Evolutionary conservation across 345 rosid species (phyloP), one percentile per base, ranked within the genome.

Genomic region (Eucalyptus victrix): DNA sequence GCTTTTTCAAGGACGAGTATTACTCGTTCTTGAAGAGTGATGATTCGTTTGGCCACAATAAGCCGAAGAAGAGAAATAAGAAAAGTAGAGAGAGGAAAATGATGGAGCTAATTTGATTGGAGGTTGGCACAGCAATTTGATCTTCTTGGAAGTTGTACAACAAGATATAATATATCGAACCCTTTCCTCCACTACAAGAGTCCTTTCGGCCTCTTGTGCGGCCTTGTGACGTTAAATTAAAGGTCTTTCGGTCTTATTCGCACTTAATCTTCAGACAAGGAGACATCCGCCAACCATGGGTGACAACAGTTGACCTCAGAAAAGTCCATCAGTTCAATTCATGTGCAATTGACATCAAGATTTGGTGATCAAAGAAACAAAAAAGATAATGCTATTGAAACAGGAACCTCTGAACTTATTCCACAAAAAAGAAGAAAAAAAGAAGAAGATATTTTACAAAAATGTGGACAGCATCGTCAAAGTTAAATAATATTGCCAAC

Each of bases 181-280:
- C 37, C 40, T 65, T 65, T n/a, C 21, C 21, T 40, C 12, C 76
- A 34, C 76, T 10, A 24, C 62, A 56, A 56, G 30, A 56, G 62
- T 24, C 37, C 40, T 65, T n/a, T n/a, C 40, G 76, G 40, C 76
- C 40, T 32, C 76, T 30, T 30, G 32, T n/a, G 76, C 34, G 76
- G 76, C 40, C 76, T 15, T n/a, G 28, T 76, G 83, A 44, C 83
- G 24, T 76, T 76, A 76, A 19, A 37, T 76, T 56, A 56, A 72
- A 86, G 40, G 32, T 51, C 83, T 58, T 86, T 91, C 80, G 90
- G 91, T 45, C 62, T 40, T 80, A 87, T 53, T 85, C 86, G 88
- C 87, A 88, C 86, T 90, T 88, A 86, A 91, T 72, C 87, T 49
- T n/a, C 91, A 83, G 92, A 90, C 86, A 86, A 91, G 76, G 88